Percentiles rank a stretch among this genome's conserved stretches.
phyloP scores from a whole-genome alignment of 2,329 filamentous ascomycete genomes.

The Aspergillus pseudotamarii region DNA sequence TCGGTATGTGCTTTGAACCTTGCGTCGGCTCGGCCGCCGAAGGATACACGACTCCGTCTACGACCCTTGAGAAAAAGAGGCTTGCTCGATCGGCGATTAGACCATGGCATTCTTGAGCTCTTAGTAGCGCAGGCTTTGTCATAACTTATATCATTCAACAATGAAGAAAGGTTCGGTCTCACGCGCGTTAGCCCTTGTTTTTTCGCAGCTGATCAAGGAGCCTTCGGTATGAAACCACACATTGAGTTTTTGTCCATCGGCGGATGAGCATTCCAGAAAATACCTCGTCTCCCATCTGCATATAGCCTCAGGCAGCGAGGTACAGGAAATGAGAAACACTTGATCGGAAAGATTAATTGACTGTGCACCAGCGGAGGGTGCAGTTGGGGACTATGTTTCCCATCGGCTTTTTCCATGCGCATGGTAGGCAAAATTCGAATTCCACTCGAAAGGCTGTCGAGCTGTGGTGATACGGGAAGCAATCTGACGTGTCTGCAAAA shows the following conservation, averaged over 20 bases:
- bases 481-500: background rate
- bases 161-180: too few species aligned
- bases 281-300: background rate
- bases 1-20: background rate
- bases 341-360: background rate
- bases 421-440: background rate
- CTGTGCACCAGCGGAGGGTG: background rate
- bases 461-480: background rate
- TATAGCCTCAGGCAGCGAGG: background rate
- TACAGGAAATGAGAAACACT: background rate
- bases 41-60: background rate
- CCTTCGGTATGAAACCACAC: background rate
- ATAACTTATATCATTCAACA: background rate
- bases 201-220: background rate
- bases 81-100: background rate
- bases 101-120: background rate
- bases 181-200: background rate
- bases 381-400: background rate
- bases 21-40: background rate
- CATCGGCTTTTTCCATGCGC: background rate
- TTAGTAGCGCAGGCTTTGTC: background rate
- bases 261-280: background rate
- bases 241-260: background rate
- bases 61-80: background rate
- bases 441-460: background rate